These are phyloP conservation scores for Chrysophaeum taylorii DNA, from an alignment of 352 stramenopile species.

Conservation along the genomic window DNA sequence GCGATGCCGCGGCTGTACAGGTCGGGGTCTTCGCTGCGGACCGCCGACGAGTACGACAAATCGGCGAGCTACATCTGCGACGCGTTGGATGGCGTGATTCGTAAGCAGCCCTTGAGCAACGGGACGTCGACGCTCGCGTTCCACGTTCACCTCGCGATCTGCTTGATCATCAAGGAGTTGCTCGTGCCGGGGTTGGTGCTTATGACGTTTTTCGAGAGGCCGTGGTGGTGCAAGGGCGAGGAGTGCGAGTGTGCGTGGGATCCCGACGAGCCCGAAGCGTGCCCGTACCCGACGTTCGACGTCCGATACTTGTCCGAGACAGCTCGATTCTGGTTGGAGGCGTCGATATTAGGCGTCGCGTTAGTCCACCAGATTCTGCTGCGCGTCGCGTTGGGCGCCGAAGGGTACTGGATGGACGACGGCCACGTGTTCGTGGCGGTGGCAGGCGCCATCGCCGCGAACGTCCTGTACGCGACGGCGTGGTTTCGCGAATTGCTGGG, in stretches of 20 bases:
- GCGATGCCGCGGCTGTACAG: too few species aligned
- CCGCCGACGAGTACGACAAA: too few species aligned
- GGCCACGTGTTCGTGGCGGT: background rate
- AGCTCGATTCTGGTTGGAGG: background rate
- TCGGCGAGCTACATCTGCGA: too few species aligned
- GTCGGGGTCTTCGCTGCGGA: too few species aligned
- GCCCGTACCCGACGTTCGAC: conserved; percentile 1
- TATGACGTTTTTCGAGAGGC: background rate
- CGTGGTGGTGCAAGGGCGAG: background rate
- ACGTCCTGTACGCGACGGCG: background rate
- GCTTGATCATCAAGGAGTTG: too few species aligned
- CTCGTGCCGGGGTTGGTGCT: too few species aligned
- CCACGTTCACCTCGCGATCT: too few species aligned
- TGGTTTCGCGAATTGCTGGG: background rate
- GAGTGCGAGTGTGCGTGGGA: background rate
- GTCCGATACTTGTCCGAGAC: background rate
- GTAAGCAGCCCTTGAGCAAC: too few species aligned
- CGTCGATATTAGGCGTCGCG: background rate
- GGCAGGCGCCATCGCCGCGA: too few species aligned
- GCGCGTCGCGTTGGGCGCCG: background rate
- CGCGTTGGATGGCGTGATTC: too few species aligned
- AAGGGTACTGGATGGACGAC: background rate
- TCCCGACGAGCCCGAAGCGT: background rate
- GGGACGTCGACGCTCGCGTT: too few species aligned
- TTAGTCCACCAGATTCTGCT: background rate